Evolutionary conservation across 768 basidiomycete genomes (phyloP).

Genomic region (Amanita inopinata): DNA sequence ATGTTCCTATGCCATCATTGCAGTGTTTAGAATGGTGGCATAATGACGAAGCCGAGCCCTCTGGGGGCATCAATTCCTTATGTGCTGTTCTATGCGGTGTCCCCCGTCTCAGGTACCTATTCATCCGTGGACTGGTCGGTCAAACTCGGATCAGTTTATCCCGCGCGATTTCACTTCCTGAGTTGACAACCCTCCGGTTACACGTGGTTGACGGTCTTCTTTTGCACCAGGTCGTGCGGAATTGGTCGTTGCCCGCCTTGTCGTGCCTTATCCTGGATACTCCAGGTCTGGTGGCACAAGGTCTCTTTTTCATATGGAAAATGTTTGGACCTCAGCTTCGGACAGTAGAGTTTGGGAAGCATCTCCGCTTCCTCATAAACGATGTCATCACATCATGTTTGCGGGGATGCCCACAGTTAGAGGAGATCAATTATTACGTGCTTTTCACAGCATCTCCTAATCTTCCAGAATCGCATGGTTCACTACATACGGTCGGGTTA

Average conservation of each 20-base stretch:
- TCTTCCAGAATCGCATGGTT: slow-evolving; percentile 15
- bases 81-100: slow-evolving; percentile 37
- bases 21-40: slow-evolving; percentile 67
- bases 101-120: slow-evolving; percentile 50
- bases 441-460: slow-evolving; percentile 35
- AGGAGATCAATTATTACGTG: slow-evolving; percentile 45
- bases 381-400: slow-evolving; percentile 42
- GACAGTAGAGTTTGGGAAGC: slow-evolving; percentile 48
- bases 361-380: slow-evolving; percentile 40
- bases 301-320: slow-evolving; percentile 38
- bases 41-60: slow-evolving; percentile 41
- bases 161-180: slow-evolving; percentile 27
- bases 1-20: slow-evolving; percentile 37
- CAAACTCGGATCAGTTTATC: slow-evolving; percentile 17
- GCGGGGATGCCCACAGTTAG: slow-evolving; percentile 33
- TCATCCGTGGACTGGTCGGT: slow-evolving; percentile 38
- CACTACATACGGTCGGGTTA: slow-evolving; percentile 38
- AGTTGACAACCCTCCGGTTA: slow-evolving; percentile 45
- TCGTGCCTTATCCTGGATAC: slow-evolving; percentile 42
- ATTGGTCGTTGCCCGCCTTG: slow-evolving; percentile 47
- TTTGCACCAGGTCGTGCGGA: slow-evolving; percentile 32
- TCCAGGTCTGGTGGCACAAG: slow-evolving; percentile 22
- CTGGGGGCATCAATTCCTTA: slow-evolving; percentile 60
- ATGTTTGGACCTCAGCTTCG: slow-evolving; percentile 39
- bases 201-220: slow-evolving; percentile 38